Evolutionary conservation across 208 protist species (phyloP).

Genomic region (Strigomonas oncopelti): DNA sequence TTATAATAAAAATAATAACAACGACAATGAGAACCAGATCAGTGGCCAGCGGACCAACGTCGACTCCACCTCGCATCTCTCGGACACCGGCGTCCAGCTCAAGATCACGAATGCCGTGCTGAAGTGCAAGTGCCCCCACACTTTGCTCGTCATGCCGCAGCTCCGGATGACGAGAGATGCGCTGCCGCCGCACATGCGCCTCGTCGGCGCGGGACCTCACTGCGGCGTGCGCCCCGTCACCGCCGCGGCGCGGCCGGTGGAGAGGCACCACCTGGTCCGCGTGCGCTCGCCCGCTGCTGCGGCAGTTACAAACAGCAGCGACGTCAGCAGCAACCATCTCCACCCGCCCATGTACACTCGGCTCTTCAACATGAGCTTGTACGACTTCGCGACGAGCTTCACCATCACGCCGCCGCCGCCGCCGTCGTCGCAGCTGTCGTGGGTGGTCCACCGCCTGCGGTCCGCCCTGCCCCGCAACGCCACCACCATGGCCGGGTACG

Average conservation of each 20-base stretch:
- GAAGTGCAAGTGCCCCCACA: slow-evolving; percentile 90
- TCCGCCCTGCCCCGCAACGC: background rate
- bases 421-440: slow-evolving; percentile 54
- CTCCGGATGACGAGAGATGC: slow-evolving; percentile 50
- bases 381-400: slow-evolving; percentile 52
- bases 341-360: background rate
- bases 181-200: slow-evolving; percentile 40
- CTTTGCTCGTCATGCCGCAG: slow-evolving; percentile 73
- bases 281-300: background rate
- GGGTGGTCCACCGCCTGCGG: slow-evolving; percentile 25
- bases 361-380: slow-evolving; percentile 5
- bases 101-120: slow-evolving; percentile 70
- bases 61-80: background rate
- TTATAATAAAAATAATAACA: background rate
- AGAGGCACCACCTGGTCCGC: background rate
- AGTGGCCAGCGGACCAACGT: background rate
- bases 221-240: slow-evolving; percentile 36
- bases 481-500: background rate
- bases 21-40: background rate
- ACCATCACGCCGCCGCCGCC: slow-evolving; percentile 42
- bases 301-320: background rate
- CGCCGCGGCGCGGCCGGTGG: background rate
- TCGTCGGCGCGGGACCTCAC: slow-evolving; percentile 66
- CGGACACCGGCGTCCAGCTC: slow-evolving; percentile 62
- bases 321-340: background rate